Base-by-base conservation (phyloP, 768 basidiomycete genomes). In the Solioccasus polychromus region DNA sequence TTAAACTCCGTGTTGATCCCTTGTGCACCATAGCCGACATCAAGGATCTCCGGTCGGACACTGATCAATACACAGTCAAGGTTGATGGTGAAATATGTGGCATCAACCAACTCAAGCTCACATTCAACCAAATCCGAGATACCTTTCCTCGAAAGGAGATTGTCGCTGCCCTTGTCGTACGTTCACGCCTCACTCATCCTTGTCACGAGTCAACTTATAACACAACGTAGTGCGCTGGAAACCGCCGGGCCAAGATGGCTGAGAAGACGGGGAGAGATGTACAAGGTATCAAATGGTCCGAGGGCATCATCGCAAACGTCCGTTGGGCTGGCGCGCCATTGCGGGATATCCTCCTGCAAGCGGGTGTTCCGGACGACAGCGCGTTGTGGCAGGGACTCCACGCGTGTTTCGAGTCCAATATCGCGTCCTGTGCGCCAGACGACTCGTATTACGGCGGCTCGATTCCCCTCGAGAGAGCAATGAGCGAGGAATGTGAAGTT, bases 291-390 rank as follows among this genome's bases (percentile, higher is more conserved):
- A 72, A 71, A 4, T 86, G 83, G 83, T 70, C 70, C 18, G 80
- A 82, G 46, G 85, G 82, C 17, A 82, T 82, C n/a, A 77, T 84
- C 37, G 78, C 79, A 45, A 88, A 88, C 59, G 78, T 77, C 53
- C 71, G 66, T 46, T 88, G 86, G 85, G 72, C 73, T 4, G 86
- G 86, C 14, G 75, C 77, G 1, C 69, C 72, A 0, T 62, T 88
- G 9, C 70, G 77, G 18, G 78, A 85, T 44, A 53, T 87, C 23
- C 72, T 88, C 47, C 63, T 69, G 9, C 58, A 70, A 31, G 66
- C 67, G 4, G 73, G 75, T 7, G 65, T 82, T 26, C 25, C 51
- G 18, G 62, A 59, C 29, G 52, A 49, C 39, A 20, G 28, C 38
- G 31, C 52, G 3, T 48, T 53, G 1, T 53, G 58, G 48, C 35